Conservation (phyloP, 2,329 filamentous ascomycete species). For the Colletotrichum orchidophilum region DNA sequence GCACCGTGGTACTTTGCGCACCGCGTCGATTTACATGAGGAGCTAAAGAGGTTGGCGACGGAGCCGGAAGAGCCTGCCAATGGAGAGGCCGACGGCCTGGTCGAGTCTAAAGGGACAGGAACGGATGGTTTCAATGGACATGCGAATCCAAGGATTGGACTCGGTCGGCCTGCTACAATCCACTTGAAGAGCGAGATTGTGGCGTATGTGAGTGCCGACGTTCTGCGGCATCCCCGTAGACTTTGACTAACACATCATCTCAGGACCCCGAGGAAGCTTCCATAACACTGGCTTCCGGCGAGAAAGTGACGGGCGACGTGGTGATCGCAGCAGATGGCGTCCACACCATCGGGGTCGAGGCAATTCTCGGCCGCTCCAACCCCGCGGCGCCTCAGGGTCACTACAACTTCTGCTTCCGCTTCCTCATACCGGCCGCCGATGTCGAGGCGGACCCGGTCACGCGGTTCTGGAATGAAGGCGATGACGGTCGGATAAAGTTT, state of each 20-base stretch:
- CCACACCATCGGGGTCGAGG: constrained; percentile 44
- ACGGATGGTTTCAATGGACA: neutral
- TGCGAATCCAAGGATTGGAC: constrained; percentile 14
- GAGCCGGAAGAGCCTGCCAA: constrained; percentile 23
- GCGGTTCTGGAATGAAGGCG: constrained; percentile 40
- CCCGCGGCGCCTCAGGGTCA: constrained; percentile 39
- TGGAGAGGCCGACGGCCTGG: neutral
- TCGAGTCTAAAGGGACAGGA: neutral
- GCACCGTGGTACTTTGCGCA: constrained; percentile 47
- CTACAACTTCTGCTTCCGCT: constrained; percentile 48
- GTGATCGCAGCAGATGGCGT: constrained; percentile 56
- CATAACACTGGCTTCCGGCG: constrained; percentile 42
- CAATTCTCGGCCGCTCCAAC: constrained; percentile 40
- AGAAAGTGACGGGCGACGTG: constrained; percentile 45
- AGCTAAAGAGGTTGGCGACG: constrained; percentile 45
- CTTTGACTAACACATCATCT: neutral
- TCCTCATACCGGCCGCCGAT: constrained; percentile 42
- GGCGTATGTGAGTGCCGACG: constrained; percentile 38
- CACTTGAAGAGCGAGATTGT: constrained; percentile 38
- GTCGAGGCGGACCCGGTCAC: constrained; percentile 44
- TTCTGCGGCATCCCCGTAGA: neutral
- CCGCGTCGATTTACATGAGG: constrained; percentile 51
- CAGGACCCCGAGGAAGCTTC: constrained; percentile 40
- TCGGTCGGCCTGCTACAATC: constrained; percentile 38
- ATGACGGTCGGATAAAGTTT: constrained; percentile 35